A percentile compares a stretch with the other conserved stretches of the same genome.
These are phyloP conservation scores for Xylaria sp. DNA, from an alignment of 2,329 filamentous ascomycete genomes.

Conservation along the genomic window DNA sequence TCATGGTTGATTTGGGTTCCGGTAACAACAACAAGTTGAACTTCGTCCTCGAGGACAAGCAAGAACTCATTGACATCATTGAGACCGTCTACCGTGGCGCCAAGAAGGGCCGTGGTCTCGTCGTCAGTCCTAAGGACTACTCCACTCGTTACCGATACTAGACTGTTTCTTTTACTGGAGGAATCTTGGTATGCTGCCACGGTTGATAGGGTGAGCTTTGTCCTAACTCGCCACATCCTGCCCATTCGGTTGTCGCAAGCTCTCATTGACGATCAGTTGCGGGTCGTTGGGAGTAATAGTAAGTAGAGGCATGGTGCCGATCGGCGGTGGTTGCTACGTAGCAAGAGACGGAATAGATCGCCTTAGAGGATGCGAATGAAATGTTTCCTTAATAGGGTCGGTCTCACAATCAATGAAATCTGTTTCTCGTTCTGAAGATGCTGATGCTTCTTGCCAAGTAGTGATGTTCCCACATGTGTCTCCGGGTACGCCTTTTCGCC, in stretches of 20 bases:
- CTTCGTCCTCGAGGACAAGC: constrained; percentile 94
- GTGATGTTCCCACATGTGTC: constrained; percentile 13
- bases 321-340: neutral
- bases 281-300: neutral
- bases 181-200: no score
- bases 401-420: constrained; percentile 32
- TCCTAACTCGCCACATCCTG: neutral
- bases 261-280: neutral
- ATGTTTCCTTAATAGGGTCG: constrained; percentile 30
- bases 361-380: neutral
- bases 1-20: constrained; percentile 97
- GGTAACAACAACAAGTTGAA: constrained; percentile 99
- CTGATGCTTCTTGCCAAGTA: constrained; percentile 28
- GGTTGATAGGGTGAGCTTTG: no score
- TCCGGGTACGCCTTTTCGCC: constrained; percentile 19
- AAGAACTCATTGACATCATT: constrained; percentile 96
- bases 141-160: constrained; percentile 32
- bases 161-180: neutral
- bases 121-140: constrained; percentile 86
- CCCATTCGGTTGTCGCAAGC: neutral
- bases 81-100: constrained; percentile 98
- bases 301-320: neutral
- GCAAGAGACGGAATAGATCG: neutral
- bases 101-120: constrained; percentile 94
- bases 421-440: constrained; percentile 24